Percentiles rank a stretch among this genome's conserved stretches.
Evolutionary conservation across 2,329 filamentous ascomycete species (phyloP).

Genomic region (Fusarium keratoplasticum): DNA sequence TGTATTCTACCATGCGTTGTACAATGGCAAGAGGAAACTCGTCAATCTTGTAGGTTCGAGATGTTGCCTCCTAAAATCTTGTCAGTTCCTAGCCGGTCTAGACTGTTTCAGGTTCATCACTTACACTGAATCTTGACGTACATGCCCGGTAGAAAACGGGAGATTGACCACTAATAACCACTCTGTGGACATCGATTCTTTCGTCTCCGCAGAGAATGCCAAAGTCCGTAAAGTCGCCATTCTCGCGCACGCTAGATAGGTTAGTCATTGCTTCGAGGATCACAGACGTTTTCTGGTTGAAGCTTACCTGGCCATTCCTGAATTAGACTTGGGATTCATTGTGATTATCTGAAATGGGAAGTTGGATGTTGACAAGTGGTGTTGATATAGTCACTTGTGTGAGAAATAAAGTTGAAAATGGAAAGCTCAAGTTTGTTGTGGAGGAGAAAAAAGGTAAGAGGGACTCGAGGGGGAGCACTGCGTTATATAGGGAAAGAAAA

Average conservation of each 20-base stretch:
- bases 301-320: neutral
- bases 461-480: neutral
- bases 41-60: constrained; percentile 13
- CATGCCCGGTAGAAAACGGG: neutral
- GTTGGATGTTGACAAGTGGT: neutral
- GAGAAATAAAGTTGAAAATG: neutral
- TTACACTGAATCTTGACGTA: constrained; percentile 15
- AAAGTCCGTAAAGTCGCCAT: constrained; percentile 6
- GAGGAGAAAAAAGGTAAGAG: too few relatives aligned
- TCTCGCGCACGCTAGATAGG: neutral
- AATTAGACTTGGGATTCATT: neutral
- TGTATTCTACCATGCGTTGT: constrained; percentile 26
- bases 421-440: neutral
- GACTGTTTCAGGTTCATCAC: too few relatives aligned
- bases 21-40: constrained; percentile 3
- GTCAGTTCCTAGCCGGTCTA: neutral
- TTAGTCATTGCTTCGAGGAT: neutral
- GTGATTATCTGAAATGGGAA: neutral
- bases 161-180: constrained; percentile 4
- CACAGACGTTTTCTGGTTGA: neutral
- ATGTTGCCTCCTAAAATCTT: neutral
- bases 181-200: neutral
- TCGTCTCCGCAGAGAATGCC: neutral
- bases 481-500: neutral
- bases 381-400: neutral